Evolutionary conservation across 768 basidiomycete genomes (phyloP), one percentile per base, ranked within the genome.

Genomic region (Podaxis mareebaensis): DNA sequence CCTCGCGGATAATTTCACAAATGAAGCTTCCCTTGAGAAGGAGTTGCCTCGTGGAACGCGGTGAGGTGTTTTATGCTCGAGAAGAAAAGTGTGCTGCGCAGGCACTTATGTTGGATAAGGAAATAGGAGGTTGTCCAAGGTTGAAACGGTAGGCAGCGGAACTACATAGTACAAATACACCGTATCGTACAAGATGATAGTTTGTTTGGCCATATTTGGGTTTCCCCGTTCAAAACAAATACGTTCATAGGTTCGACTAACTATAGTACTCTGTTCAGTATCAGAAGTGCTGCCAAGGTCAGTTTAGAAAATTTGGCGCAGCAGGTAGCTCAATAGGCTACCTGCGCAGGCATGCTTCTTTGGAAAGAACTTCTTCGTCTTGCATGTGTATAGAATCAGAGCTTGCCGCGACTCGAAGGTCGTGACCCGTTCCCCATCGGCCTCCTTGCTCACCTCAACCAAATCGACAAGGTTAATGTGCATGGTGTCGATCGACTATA

Each of bases 381-480:
- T 40, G 8, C 12, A 46, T 0, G 75, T 77, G 59, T 77, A 78
- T 15, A 22, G 53, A 53, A 71, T 71, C 13, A 78, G 66, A 8
- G 66, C 70, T 3, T 48, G 6, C 51, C 72, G 72, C 0, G 70
- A 67, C 0, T 7, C 17, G 64, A 74, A 76, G 0, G 67, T 48
- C 0, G n/a, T 58, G 24, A 72, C 64, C 0, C 58, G 57, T 8
- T 61, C 24, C 3, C 54, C 55, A 3, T 53, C 49, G 11, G 48
- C 4, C 12, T 60, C 59, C 39, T 12, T 28, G 30, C 40, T 54
- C 4, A 66, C 67, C 3, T 64, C 64, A 5, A 42, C 54, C 4
- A 63, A 38, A 63, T 77, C 76, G 6, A 76, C 70, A n/a, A 77
- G 64, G 57, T 78, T 78, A 46, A 78, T 74, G 51, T 76, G 69